Conservation (phyloP, 1,139 yeast genomes). For the Debaryomyces subglobosus region DNA sequence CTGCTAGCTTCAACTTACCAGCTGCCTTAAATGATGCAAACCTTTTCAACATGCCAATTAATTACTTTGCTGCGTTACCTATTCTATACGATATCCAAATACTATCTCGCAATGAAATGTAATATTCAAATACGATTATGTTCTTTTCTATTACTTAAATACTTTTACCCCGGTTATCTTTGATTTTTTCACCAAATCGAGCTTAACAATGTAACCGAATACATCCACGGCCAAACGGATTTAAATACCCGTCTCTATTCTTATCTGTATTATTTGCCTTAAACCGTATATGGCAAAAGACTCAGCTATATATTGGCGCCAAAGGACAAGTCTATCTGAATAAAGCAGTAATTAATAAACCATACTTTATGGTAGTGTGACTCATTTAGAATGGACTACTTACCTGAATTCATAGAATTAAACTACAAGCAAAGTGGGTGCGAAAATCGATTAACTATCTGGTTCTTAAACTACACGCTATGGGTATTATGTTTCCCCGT, state of each 20-base stretch:
- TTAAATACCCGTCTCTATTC: background rate
- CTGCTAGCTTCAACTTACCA: conserved; percentile 30
- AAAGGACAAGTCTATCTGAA: background rate
- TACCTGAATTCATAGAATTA: background rate
- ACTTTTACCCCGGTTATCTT: background rate
- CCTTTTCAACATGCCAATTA: conserved; percentile 9
- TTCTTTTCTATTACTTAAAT: background rate
- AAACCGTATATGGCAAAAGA: background rate
- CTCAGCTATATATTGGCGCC: background rate
- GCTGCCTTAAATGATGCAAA: conserved; percentile 24
- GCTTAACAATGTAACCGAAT: background rate
- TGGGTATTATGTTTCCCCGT: background rate
- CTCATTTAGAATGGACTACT: background rate
- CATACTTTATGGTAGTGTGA: background rate
- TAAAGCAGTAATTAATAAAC: background rate
- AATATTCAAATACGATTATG: background rate
- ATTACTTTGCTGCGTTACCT: conserved; percentile 7
- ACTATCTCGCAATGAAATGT: background rate
- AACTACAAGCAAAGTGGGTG: background rate
- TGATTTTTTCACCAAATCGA: conserved; percentile 1
- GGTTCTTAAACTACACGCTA: background rate
- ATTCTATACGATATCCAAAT: background rate
- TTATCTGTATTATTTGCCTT: background rate
- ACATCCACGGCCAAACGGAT: background rate
- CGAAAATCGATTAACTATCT: background rate